Percentiles rank a stretch among this genome's conserved stretches.
Conservation (phyloP, 768 basidiomycete species). For the Suillus cothurnatus region DNA sequence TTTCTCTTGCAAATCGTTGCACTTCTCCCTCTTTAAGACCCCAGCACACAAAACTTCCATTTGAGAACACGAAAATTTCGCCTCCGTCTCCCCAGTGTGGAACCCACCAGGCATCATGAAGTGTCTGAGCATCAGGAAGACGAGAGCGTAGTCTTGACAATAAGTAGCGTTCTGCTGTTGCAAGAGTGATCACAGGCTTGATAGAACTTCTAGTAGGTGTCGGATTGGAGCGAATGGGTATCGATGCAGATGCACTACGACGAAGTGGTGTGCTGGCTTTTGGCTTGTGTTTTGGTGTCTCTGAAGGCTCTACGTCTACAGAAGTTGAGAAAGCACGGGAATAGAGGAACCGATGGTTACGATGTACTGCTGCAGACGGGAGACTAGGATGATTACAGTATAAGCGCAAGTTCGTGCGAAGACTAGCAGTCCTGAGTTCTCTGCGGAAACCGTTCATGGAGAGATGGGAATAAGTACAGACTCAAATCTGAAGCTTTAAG, state of each 20-base stretch:
- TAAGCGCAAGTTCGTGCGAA: background rate
- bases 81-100: slow-evolving; percentile 72
- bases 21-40: slow-evolving; percentile 80
- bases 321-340: slow-evolving; percentile 6
- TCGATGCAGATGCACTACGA: slow-evolving; percentile 81
- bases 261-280: slow-evolving; percentile 81
- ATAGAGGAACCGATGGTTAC: background rate
- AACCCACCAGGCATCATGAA: slow-evolving; percentile 83
- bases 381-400: background rate
- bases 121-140: slow-evolving; percentile 57
- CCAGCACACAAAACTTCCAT: slow-evolving; percentile 92
- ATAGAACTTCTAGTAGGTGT: slow-evolving; percentile 85
- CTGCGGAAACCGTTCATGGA: background rate
- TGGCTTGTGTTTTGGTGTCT: slow-evolving; percentile 62
- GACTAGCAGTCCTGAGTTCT: background rate
- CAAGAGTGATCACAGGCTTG: slow-evolving; percentile 74
- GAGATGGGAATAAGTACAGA: background rate
- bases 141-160: slow-evolving; percentile 62
- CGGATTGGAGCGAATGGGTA: slow-evolving; percentile 83
- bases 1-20: slow-evolving; percentile 60
- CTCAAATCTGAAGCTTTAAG: background rate
- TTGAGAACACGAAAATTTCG: slow-evolving; percentile 87
- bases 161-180: slow-evolving; percentile 81
- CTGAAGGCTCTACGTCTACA: slow-evolving; percentile 5
- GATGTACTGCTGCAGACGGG: background rate